Base-by-base conservation (phyloP, 768 basidiomycete species). In the Xerocomellus intermedius region DNA sequence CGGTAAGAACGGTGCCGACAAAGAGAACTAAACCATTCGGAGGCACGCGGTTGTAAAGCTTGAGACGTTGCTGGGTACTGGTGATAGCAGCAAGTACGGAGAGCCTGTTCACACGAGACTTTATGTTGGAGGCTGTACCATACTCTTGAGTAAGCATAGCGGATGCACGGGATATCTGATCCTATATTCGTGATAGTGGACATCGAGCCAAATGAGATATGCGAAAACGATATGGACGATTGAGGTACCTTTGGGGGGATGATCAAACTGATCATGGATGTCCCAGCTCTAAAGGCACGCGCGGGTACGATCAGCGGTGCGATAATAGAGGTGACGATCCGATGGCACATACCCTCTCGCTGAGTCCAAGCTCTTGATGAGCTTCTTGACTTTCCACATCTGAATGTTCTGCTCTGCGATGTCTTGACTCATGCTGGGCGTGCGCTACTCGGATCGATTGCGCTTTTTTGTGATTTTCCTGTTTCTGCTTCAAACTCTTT, bases 121-220 rank as follows among this genome's bases (percentile, higher is more conserved):
- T 99, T 81, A 99, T 98, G 79, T 99, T 98, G 58, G 95, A 97
- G n/a, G 97, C 97, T 8, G 95, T 98, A 50, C 94, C 94, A 65
- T 94, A 96, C 74, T 97, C 97, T 71, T 96, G 94, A 50, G 96
- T 98, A 70, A 99, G 84, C 96, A 99, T 97, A 55, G 86, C 88
- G 44, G 87, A 88, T 61, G 89, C 87, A 57, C 94, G 87, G 36
- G 95, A 95, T 71, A 99, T 91, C 83, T 98, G 96, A 75, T 90
- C 87, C 87, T 91, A 43, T 24, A 21, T 56, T 38, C 16, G 42
- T 42, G n/a, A 48, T 42, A n/a, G 30, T 13, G 14, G 38, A 48
- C 35, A 46, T 49, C 57, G 36, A 54, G 42, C 28, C n/a, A 8
- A 19, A 44, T 30, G 38, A 37, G 14, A 35, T 14, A 10, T 35